Base-by-base conservation (phyloP, 1,139 yeast species). In the Geotrichum macrosporum region DNA sequence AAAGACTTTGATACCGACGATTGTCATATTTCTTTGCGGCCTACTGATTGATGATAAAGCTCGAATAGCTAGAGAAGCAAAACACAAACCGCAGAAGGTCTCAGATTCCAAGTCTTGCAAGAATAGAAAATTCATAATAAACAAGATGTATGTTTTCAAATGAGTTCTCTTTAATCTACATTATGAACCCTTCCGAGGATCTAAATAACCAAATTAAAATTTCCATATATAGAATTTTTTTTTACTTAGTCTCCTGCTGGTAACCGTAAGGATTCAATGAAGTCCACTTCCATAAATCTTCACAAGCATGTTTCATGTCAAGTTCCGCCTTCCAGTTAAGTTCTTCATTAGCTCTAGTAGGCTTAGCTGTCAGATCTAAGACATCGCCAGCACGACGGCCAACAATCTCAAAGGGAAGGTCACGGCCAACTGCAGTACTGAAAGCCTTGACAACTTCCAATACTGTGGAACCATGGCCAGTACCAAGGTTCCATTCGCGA, bases 401-500 rank as follows among this genome's bases (percentile, higher is more conserved):
- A 29, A 70, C 77, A 16, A 84, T 72, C 57, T 79, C 82, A 60
- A 74, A 79, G 3, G 89, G 85, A 47, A 84, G 72, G 38, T 76
- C 73, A 47, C 73, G 69, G 39, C 88, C 88, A n/a, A 79, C 81
- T 9, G 84, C 85, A 50, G 72, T 73, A 62, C 78, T 73, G 64
- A 84, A 84, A 1, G 86, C 82, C 51, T 75, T 61, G 59, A 79
- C 75, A 44, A 84, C 82, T 56, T 85, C 89, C 48, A 83, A 71
- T 5, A 84, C 94, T 1, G 94, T 83, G 6, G 83, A 73, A 4
- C 94, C 94, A 37, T 72, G 76, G 40, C 94, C 94, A 20, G 92
- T 80, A 39, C 94, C 94, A 53, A 84, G 74, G 61, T 85, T 85
- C 94, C 94, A 85, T 60, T 80, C 92, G 48, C 89, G 74, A 61